Evolutionary conservation across 2,329 filamentous ascomycete species (phyloP), one percentile per base, ranked within the genome.

Genomic region (Penicillium sp.): DNA sequence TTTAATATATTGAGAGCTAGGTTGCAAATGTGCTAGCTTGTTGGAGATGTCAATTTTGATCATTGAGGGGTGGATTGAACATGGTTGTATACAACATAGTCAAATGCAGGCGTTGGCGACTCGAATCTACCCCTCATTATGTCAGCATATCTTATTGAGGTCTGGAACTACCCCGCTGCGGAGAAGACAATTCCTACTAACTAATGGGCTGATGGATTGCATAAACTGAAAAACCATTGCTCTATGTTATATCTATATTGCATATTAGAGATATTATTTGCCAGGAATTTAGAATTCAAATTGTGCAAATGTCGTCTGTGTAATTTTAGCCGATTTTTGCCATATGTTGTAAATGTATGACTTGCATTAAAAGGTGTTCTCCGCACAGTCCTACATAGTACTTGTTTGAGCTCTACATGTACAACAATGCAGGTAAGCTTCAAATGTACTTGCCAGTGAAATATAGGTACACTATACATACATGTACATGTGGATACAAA

Each of bases 101-200:
- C 14, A 23, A 29, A 5, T 19, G 34, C n/a, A 13, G 14, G 10
- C 10, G 9, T 13, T 30, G 32, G 13, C 30, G 30, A 23, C 0
- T 13, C n/a, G n/a, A 8, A n/a, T 4, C 38, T 61, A 62, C 62
- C 62, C 62, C 62, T 63, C 62, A 65, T 63, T 64, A 65, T 40
- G 51, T 64, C 53, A 65, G 47, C 56, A 23, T 23, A 5, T n/a
- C n/a, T n/a, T n/a, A n/a, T 23, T 23, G 23, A 8, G 19, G 2
- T 8, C 2, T 29, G 9, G 34, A 3, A 3, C 8, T 32, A 42
- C 55, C 60, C 61, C 59, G 14, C 55, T 47, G 55, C 51, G 59
- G 62, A 43, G 54, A 54, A 36, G 41, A 53, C 36, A 43, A 10
- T 18, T 32, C 19, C 11, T 27, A 11, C 10, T 41, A 4, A 3